A percentile compares a stretch with the other conserved stretches of the same genome.
Evolutionary conservation across 164 flowering plant species (phyloP).

Genomic region (Cinnamomum micranthum): DNA sequence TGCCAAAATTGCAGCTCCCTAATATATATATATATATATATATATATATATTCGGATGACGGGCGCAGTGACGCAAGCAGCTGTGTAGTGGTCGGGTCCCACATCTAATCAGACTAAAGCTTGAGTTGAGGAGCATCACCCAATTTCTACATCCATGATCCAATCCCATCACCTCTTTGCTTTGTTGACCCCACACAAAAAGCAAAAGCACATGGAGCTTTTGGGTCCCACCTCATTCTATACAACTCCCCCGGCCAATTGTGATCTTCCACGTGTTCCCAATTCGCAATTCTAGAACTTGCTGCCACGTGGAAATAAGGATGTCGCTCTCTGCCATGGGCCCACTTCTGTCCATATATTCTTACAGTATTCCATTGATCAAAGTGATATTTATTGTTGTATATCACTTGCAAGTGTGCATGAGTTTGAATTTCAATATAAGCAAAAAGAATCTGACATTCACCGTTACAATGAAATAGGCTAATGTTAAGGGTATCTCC

Average conservation of each 20-base stretch:
- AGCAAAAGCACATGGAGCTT: neutral
- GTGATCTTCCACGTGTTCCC: neutral
- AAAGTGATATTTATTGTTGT: no score
- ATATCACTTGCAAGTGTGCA: no score
- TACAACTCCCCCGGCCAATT: neutral
- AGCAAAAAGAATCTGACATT: neutral
- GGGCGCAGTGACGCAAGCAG: neutral
- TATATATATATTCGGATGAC: no score
- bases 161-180: no score
- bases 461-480: no score
- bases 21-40: no score
- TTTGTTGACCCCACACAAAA: no score
- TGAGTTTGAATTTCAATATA: no score
- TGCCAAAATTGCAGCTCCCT: neutral
- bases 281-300: neutral
- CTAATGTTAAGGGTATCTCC: no score
- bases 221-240: neutral
- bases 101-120: neutral
- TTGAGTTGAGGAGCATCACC: neutral
- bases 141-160: neutral
- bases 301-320: neutral
- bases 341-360: no score
- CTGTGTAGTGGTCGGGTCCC: neutral
- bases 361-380: no score
- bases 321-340: neutral